Percentiles rank a stretch among this genome's conserved stretches.
Evolutionary conservation across 306 rosid species (phyloP).

Genomic region (Canavalia ensiformis): DNA sequence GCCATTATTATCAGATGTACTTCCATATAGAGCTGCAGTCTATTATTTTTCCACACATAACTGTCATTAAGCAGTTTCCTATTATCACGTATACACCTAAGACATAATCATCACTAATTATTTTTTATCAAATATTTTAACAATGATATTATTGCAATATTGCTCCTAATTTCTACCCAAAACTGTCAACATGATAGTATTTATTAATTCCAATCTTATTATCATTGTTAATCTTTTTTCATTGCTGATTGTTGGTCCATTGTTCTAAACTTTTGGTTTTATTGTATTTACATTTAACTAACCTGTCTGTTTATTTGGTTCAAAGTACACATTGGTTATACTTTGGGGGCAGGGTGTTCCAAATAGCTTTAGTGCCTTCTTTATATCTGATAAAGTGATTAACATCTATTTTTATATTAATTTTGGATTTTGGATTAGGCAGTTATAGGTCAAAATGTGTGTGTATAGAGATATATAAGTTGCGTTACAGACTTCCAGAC

Average conservation of each 20-base stretch:
- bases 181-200: too few relatives aligned
- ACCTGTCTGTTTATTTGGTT: background rate
- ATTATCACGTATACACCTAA: background rate
- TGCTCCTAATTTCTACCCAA: too few relatives aligned
- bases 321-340: background rate
- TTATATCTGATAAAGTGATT: background rate
- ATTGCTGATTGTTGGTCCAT: conserved; percentile 15
- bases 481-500: too few relatives aligned
- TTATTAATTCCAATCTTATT: background rate
- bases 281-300: background rate
- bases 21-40: background rate
- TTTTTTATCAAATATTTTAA: too few relatives aligned
- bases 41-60: background rate
- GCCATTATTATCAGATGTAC: background rate
- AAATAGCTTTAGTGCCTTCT: background rate
- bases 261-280: background rate
- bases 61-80: background rate
- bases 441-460: too few relatives aligned
- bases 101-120: too few relatives aligned
- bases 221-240: background rate
- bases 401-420: too few relatives aligned
- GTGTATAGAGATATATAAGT: too few relatives aligned
- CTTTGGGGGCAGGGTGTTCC: too few relatives aligned
- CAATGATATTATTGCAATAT: too few relatives aligned
- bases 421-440: too few relatives aligned